phyloP scores from a whole-genome alignment of 306 rosid species.

The Ceratonia siliqua region DNA sequence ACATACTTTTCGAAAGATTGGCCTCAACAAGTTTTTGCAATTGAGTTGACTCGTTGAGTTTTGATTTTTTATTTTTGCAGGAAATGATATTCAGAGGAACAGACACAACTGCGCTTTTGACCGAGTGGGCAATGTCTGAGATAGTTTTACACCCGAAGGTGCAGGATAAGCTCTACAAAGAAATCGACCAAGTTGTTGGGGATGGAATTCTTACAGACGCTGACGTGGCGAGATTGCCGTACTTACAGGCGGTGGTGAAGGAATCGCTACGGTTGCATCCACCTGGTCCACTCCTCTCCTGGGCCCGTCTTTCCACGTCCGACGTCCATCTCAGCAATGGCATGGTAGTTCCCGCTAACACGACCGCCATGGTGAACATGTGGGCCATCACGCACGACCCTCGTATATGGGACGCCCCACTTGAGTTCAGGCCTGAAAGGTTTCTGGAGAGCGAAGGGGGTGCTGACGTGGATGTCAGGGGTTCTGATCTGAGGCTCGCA shows the following conservation, averaged over 20 bases:
- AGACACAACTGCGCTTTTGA: conserved; percentile 53
- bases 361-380: conserved; percentile 70
- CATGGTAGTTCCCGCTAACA: conserved; percentile 52
- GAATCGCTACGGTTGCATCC: conserved; percentile 60
- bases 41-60: too few species aligned
- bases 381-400: conserved; percentile 68
- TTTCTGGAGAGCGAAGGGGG: conserved; percentile 38
- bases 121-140: conserved; percentile 69
- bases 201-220: conserved; percentile 40
- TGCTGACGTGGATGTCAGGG: conserved; percentile 55
- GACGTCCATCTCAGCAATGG: conserved; percentile 63
- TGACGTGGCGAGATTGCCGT: conserved; percentile 47
- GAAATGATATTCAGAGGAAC: conserved; percentile 70
- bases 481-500: conserved; percentile 53
- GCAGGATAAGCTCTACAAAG: conserved; percentile 41
- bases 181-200: conserved; percentile 32
- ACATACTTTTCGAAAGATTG: too few species aligned
- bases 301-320: conserved; percentile 64
- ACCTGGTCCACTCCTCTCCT: conserved; percentile 62
- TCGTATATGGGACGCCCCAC: conserved; percentile 47
- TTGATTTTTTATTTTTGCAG: conserved; percentile 30
- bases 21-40: too few species aligned
- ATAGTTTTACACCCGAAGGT: conserved; percentile 34
- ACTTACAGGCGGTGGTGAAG: conserved; percentile 58
- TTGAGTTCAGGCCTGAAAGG: conserved; percentile 52